Evolutionary conservation across 371 early-diverging fungal genomes (phyloP), one percentile per base, ranked within the genome.

Genomic region (Chytridium lagenaria): DNA sequence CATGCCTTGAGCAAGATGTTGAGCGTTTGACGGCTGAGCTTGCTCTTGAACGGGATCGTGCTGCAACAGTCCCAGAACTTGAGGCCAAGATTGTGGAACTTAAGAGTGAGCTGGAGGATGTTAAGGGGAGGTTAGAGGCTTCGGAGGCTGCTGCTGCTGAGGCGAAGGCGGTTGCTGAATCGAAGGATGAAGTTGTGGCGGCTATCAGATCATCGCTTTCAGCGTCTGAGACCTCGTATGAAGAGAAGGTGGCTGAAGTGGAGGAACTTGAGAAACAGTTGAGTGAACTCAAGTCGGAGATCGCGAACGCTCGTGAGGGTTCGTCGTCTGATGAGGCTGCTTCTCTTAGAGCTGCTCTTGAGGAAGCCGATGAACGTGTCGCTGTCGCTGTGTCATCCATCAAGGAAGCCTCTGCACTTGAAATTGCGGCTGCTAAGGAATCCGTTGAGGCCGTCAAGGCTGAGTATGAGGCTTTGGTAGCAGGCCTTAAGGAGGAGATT

Each of bases 121-220:
- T 38, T 12, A 15, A 38, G 44, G 44, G 23, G 10, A 2, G 26
- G n/a, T 12, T 66, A 2, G 66, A 66, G 66, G 44, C 10, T 22
- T 15, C 44, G 3, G 44, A 66, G 44, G 44, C n/a, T 44, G 66
- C 37, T 38, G 66, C 44, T 26, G 66, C 39, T 33, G 49, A 66
- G 66, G 66, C 66, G 39, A 38, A 40, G 44, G 66, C 40, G 1
- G 2, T n/a, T 38, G 23, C 40, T 19, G 66, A 66, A 23, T 2
- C 44, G 2, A 66, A 66, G 66, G 66, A 66, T 30, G 66, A 66
- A 40, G 26, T 66, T 16, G 49, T 66, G 2, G 66, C 38, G n/a
- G 66, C 66, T 15, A 23, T 66, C 10, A 2, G 66, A 5, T 38
- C 66, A 26, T 40, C 44, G 2, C 44, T 66, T 10, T 28, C 44